Evolutionary conservation across 371 early-diverging fungal species (phyloP).

Genomic region (Nematocida sp.): DNA sequence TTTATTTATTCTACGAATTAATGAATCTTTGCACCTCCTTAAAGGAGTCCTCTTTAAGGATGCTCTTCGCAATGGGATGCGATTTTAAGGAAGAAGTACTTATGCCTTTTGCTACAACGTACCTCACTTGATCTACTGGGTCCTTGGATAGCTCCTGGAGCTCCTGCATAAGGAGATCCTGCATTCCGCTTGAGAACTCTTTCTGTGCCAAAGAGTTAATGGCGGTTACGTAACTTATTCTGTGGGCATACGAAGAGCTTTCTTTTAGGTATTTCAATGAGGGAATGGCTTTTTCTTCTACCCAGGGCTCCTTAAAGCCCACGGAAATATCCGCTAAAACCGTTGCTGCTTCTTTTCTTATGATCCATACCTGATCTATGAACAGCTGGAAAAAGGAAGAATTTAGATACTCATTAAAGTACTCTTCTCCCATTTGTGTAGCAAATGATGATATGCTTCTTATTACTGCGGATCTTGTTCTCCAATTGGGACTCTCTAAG

Average conservation of each 20-base stretch:
- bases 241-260: conserved; percentile 24
- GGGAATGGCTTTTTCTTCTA: neutral
- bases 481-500: conserved; percentile 42
- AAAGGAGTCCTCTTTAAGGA: no score
- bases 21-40: no score
- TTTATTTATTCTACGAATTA: no score
- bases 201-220: conserved; percentile 8
- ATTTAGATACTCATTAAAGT: conserved; percentile 33
- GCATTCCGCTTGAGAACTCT: conserved; percentile 12
- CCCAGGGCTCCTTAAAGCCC: conserved; percentile 29
- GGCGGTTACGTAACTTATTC: conserved; percentile 37
- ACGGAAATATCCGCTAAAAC: conserved; percentile 26
- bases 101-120: conserved; percentile 19
- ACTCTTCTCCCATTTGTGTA: conserved; percentile 31
- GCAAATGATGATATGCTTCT: conserved; percentile 44
- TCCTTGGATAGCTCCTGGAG: conserved; percentile 17
- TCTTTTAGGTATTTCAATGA: conserved; percentile 34
- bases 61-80: no score
- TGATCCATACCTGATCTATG: conserved; percentile 33
- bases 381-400: conserved; percentile 42
- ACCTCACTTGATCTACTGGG: conserved; percentile 36
- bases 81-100: no score
- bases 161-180: neutral
- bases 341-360: conserved; percentile 41
- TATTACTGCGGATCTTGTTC: conserved; percentile 33